Evolutionary conservation across 2,329 filamentous ascomycete species (phyloP), one percentile per base, ranked within the genome.

Genomic region (Penicillium palitans): DNA sequence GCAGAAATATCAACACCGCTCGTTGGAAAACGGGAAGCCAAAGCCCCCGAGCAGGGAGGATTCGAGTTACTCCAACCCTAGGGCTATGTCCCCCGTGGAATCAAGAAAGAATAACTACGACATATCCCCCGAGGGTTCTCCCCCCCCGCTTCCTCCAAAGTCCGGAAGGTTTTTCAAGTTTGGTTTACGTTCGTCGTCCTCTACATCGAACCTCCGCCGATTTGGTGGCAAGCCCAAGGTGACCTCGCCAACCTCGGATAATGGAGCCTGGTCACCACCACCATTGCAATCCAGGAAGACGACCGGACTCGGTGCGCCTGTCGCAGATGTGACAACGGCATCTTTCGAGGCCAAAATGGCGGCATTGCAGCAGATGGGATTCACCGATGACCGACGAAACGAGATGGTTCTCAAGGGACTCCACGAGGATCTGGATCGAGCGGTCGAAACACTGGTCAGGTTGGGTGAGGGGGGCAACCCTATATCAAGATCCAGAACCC

Each of bases 291-390:
- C 50, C 10, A 65, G 65, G 15, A 72, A 68, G 56, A 69, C 72
- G 73, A 61, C 59, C 21, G 79, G 82, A 0, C 91, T 93, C 72
- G 90, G 90, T 4, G 85, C 87, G 12, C 87, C 84, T 47, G 80
- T 95, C 27, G 83, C 72, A 29, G 78, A 79, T 59, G 79, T 74
- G 40, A 70, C 58, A 67, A 76, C 65, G 17, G 62, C 54, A 60
- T 80, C 67, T 66, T 82, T 87, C 55, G 91, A 96, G 44, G 81
- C 83, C 50, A 98, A 98, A 73, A 76, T 98, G 72, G 80, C 81
- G 3, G 87, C 86, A 52, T 78, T 99, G 57, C 85, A 87, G 55
- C 92, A 97, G 57, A 96, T 98, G 92, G 95, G 95, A 0, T 99
- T 99, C 68, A 80, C 79, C 4, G 92, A 99, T 71, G 87, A 89